These are phyloP conservation scores for Vishniacozyma victoriae DNA, from an alignment of 768 basidiomycete genomes.

Conservation along the genomic window DNA sequence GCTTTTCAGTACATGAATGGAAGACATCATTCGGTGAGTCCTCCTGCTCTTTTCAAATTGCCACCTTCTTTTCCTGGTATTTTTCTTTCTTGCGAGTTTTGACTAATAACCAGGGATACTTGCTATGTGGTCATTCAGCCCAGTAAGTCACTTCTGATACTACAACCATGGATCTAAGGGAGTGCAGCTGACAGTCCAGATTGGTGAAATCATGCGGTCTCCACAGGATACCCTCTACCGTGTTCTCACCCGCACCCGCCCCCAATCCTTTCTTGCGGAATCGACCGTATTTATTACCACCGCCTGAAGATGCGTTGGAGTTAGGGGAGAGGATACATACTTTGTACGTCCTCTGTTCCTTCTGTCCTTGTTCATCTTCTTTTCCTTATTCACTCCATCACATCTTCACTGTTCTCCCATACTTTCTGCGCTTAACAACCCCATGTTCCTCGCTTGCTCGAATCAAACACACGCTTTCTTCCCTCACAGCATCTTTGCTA, in stretches of 20 bases:
- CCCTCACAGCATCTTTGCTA: no score
- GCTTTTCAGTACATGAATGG: constrained; percentile 29
- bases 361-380: no score
- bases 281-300: constrained; percentile 22
- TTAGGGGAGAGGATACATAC: constrained; percentile 35
- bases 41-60: background rate
- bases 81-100: no score
- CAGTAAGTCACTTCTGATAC: constrained; percentile 13
- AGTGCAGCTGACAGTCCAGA: no score
- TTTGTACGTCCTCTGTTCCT: constrained; percentile 25
- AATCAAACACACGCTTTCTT: no score
- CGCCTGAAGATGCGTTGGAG: constrained; percentile 35
- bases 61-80: no score
- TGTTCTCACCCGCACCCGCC: constrained; percentile 13
- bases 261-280: constrained; percentile 25
- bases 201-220: constrained; percentile 29
- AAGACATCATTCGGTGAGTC: constrained; percentile 29
- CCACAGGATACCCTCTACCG: constrained; percentile 29
- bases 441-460: background rate
- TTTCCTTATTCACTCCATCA: no score
- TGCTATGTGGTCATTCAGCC: constrained; percentile 22
- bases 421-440: background rate
- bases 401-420: no score
- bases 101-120: constrained; percentile 18
- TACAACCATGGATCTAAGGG: no score